These are phyloP conservation scores for Thuja plicata DNA, from an alignment of 83 land plant species.

Conservation along the genomic window DNA sequence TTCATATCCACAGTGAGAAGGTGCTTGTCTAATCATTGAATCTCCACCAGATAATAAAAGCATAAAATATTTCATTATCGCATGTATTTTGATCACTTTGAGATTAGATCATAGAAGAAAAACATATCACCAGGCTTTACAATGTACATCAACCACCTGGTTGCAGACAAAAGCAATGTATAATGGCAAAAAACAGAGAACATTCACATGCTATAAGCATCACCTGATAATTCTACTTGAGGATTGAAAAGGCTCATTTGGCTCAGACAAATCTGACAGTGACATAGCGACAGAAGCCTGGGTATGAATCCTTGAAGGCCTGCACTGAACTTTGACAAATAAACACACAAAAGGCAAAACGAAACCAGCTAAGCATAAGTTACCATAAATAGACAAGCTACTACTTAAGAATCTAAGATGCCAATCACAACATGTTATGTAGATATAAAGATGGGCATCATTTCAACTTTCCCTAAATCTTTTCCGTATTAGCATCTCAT, in stretches of 20 bases:
- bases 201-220: not conserved
- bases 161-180: not conserved
- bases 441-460: not conserved
- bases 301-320: constrained; percentile 4
- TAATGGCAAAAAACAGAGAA: not conserved
- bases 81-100: not conserved
- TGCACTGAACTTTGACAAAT: not conserved
- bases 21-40: not conserved
- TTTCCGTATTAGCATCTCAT: not conserved
- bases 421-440: not conserved
- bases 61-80: not conserved
- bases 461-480: not conserved
- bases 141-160: not conserved
- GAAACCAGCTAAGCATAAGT: not conserved
- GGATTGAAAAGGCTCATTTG: not conserved
- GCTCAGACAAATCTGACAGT: not conserved
- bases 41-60: not conserved
- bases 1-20: not conserved
- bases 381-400: not conserved
- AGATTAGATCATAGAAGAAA: not conserved
- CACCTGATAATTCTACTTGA: not conserved
- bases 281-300: not conserved
- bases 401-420: not conserved
- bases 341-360: not conserved
- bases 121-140: not conserved